These are phyloP conservation scores for Fraxinus pennsylvanica DNA, from an alignment of 257 asterid species.

Conservation along the genomic window DNA sequence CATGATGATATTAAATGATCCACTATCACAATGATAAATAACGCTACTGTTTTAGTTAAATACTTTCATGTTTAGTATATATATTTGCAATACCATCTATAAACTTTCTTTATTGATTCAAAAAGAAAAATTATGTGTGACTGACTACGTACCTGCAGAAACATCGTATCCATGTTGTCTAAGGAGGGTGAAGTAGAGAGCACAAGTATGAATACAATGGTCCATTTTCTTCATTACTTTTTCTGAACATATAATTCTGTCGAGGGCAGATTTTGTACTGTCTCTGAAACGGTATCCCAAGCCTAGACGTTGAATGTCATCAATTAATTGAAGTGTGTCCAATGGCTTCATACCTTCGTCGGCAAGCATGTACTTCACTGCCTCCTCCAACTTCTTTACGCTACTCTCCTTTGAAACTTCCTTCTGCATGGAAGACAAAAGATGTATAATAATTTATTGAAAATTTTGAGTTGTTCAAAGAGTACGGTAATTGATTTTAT, in stretches of 20 bases:
- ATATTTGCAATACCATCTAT: no score
- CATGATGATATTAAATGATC: no score
- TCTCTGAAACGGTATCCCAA: conserved; percentile 11
- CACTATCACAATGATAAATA: no score
- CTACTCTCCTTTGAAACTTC: conserved; percentile 4
- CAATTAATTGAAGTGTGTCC: conserved; percentile 9
- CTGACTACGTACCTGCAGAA: conserved; percentile 24
- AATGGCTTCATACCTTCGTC: conserved; percentile 8
- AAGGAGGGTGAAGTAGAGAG: conserved; percentile 17
- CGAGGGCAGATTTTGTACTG: not conserved
- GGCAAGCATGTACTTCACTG: conserved; percentile 18
- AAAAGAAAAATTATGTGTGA: not conserved
- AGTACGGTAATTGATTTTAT: not conserved
- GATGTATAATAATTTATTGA: not conserved
- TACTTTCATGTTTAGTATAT: no score
- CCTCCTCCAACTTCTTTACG: conserved; percentile 24
- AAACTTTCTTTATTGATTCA: no score
- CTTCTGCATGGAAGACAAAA: conserved; percentile 5
- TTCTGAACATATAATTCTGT: not conserved
- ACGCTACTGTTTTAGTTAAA: no score
- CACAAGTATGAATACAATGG: not conserved
- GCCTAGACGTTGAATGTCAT: conserved; percentile 12
- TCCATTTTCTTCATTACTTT: not conserved
- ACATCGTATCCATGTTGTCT: conserved; percentile 29
- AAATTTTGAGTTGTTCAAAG: not conserved